These are phyloP conservation scores for Blastocystis sp. DNA, from an alignment of 352 stramenopile genomes.

Conservation along the genomic window DNA sequence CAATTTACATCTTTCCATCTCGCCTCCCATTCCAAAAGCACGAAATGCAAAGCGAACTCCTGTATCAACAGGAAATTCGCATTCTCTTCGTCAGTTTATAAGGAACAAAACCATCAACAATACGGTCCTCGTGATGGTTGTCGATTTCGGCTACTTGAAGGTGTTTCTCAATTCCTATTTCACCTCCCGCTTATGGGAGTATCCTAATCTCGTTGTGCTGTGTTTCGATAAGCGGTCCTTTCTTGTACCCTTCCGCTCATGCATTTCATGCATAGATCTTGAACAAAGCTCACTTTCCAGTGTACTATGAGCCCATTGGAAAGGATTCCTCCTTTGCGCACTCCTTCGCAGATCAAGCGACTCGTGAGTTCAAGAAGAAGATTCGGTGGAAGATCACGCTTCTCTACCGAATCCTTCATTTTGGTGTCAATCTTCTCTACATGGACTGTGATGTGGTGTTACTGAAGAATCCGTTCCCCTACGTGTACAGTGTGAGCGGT, in stretches of 20 bases:
- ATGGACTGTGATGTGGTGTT: conserved; percentile 59
- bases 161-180: conserved; percentile 39
- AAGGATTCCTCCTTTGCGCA: conserved; percentile 1
- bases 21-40: too few relatives aligned
- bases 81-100: too few relatives aligned
- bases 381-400: not conserved
- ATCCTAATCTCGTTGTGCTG: conserved; percentile 38
- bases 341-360: not conserved
- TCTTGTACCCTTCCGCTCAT: not conserved
- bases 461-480: conserved; percentile 28
- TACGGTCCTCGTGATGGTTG: not conserved
- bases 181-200: not conserved
- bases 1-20: too few relatives aligned
- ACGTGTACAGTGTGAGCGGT: not conserved
- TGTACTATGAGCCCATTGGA: not conserved
- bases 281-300: not conserved
- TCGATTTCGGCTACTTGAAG: conserved; percentile 41
- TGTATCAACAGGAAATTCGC: too few relatives aligned
- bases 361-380: conserved; percentile 54
- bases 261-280: conserved; percentile 9
- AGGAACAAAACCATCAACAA: not conserved
- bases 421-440: not conserved
- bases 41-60: too few relatives aligned
- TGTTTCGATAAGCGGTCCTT: conserved; percentile 38
- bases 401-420: not conserved